Conservation (phyloP, 352 stramenopile genomes). For the Globisporangium yorkense region DNA sequence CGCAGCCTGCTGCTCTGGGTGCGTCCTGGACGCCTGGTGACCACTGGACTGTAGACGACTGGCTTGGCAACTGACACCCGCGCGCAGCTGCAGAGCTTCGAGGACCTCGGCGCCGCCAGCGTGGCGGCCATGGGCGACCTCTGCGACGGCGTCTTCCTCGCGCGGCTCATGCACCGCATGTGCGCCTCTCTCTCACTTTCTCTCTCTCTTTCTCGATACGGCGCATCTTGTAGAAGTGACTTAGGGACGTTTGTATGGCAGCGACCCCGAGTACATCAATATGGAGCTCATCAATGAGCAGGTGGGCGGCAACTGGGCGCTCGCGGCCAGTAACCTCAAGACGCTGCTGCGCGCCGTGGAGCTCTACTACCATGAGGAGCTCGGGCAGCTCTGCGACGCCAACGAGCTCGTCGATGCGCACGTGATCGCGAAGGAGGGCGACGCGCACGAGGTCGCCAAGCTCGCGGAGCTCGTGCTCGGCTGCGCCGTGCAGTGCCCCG, state of each 20-base stretch:
- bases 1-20: conserved; percentile 75
- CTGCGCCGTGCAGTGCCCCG: conserved; percentile 73
- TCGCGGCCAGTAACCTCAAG: conserved; percentile 80
- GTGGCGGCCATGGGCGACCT: conserved; percentile 48
- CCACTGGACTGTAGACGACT: neutral
- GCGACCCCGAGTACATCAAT: conserved; percentile 75
- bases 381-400: conserved; percentile 64
- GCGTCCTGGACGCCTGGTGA: conserved; percentile 14
- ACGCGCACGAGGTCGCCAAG: conserved; percentile 60
- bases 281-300: conserved; percentile 70
- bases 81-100: conserved; percentile 67
- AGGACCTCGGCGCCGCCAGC: conserved; percentile 36
- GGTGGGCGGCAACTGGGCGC: conserved; percentile 56
- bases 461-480: conserved; percentile 70
- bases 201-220: neutral
- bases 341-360: conserved; percentile 67
- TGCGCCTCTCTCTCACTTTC: conserved; percentile 23
- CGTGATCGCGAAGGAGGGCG: conserved; percentile 64
- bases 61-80: neutral
- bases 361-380: conserved; percentile 78
- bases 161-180: conserved; percentile 84
- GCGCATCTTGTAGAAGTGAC: no score
- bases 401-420: conserved; percentile 65
- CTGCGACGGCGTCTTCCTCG: conserved; percentile 76
- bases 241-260: conserved; percentile 16